Evolutionary conservation across 305 asterid species (phyloP).

Genomic region (Petunia hybrid): DNA sequence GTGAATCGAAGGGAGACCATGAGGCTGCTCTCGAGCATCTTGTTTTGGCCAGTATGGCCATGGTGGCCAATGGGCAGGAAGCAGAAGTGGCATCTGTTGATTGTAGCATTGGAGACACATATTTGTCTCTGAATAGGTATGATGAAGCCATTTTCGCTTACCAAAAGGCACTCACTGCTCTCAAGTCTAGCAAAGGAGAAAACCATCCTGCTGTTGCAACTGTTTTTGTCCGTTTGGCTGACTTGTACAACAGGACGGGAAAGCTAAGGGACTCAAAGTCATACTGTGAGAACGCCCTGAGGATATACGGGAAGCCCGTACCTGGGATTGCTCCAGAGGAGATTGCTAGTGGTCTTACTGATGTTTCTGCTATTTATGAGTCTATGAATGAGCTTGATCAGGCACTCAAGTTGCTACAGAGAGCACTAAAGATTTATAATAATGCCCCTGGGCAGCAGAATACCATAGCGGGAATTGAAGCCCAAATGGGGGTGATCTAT

Average conservation of each 20-base stretch:
- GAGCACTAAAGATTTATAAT: conserved; percentile 79
- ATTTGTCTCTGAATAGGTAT: conserved; percentile 76
- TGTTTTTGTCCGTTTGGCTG: conserved; percentile 85
- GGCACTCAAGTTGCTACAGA: conserved; percentile 75
- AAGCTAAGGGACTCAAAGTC: conserved; percentile 81
- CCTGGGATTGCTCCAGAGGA: conserved; percentile 87
- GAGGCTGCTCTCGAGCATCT: conserved; percentile 92
- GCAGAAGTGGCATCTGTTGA: conserved; percentile 84
- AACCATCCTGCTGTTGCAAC: conserved; percentile 88
- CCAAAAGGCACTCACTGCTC: conserved; percentile 81
- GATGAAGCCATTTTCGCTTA: conserved; percentile 88
- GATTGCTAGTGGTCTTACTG: conserved; percentile 84
- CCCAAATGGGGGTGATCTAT: conserved; percentile 90
- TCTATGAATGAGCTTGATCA: conserved; percentile 89
- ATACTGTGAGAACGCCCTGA: conserved; percentile 84
- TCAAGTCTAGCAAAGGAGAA: conserved; percentile 84
- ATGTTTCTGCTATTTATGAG: conserved; percentile 84
- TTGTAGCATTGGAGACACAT: conserved; percentile 83
- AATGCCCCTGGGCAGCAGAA: conserved; percentile 89
- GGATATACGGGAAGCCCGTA: conserved; percentile 71
- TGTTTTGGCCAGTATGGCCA: conserved; percentile 91
- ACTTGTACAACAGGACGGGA: conserved; percentile 80
- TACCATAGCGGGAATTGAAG: conserved; percentile 87
- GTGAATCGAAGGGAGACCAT: conserved; percentile 81
- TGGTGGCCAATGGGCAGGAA: conserved; percentile 88